Percentiles rank a stretch among this genome's conserved stretches.
phyloP scores from a whole-genome alignment of 108 stramenopile genomes.

The Seminavis robusta region DNA sequence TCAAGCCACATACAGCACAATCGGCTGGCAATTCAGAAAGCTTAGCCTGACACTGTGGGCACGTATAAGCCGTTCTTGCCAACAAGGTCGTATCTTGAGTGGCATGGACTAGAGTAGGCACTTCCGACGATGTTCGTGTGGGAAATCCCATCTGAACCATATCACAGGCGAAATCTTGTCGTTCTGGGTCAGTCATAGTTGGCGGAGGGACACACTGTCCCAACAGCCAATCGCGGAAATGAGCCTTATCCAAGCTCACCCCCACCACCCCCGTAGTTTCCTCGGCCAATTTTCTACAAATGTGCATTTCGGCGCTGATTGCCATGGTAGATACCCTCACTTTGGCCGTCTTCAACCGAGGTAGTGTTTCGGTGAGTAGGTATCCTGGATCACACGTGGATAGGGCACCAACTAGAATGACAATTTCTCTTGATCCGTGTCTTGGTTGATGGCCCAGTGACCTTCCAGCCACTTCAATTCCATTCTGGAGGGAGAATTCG shows the following conservation, averaged over 20 bases:
- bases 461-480: conserved; percentile 86
- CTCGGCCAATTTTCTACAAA: conserved; percentile 77
- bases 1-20: conserved; percentile 87
- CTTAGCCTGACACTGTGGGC: conserved; percentile 79
- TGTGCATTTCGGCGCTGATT: conserved; percentile 75
- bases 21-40: conserved; percentile 71
- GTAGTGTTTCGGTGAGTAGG: conserved; percentile 67
- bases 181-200: conserved; percentile 6
- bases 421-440: conserved; percentile 80
- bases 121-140: conserved; percentile 53
- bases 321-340: conserved; percentile 70
- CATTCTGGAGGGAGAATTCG: conserved; percentile 83
- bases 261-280: conserved; percentile 70
- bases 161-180: conserved; percentile 47
- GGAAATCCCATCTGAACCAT: conserved; percentile 89
- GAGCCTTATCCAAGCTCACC: conserved; percentile 70
- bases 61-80: conserved; percentile 71
- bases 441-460: conserved; percentile 77
- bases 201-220: conserved; percentile 76
- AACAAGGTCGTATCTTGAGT: conserved; percentile 53
- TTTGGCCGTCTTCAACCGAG: conserved; percentile 51
- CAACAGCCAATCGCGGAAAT: conserved; percentile 72
- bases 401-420: conserved; percentile 64
- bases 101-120: conserved; percentile 71
- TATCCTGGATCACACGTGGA: conserved; percentile 82